Conservation (phyloP, 371 early-diverging fungal species). For the Circinella minor region DNA sequence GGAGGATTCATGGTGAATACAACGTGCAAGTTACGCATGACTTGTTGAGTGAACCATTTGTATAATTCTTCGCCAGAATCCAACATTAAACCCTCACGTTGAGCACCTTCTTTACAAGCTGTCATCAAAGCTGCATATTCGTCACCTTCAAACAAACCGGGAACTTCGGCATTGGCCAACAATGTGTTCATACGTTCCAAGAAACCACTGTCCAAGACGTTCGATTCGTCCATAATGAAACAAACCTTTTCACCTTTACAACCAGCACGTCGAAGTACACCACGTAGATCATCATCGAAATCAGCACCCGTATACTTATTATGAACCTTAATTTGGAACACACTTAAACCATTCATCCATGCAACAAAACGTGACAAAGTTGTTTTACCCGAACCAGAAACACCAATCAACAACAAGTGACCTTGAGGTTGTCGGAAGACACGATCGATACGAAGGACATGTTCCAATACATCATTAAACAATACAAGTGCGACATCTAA, state of each 20-base stretch:
- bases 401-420: constrained; percentile 97
- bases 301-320: constrained; percentile 95
- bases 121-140: constrained; percentile 95
- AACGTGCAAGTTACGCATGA: constrained; percentile 96
- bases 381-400: constrained; percentile 96
- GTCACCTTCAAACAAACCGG: constrained; percentile 98
- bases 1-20: constrained; percentile 99
- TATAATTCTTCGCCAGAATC: constrained; percentile 96
- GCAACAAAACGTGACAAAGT: constrained; percentile 97
- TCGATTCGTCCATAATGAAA: constrained; percentile 98
- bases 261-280: constrained; percentile 90
- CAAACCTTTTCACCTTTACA: constrained; percentile 98
- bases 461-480: constrained; percentile 97
- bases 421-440: constrained; percentile 98
- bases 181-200: constrained; percentile 99
- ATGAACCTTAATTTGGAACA: constrained; percentile 97
- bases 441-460: constrained; percentile 97
- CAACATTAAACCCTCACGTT: constrained; percentile 91
- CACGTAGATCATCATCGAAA: constrained; percentile 97
- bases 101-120: constrained; percentile 94
- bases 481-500: constrained; percentile 95
- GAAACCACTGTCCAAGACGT: constrained; percentile 95
- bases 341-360: constrained; percentile 98
- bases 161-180: constrained; percentile 97
- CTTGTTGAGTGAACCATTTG: constrained; percentile 97